Conservation (phyloP, 805 yeast species). For the Wickerhamomyces silvicola region DNA sequence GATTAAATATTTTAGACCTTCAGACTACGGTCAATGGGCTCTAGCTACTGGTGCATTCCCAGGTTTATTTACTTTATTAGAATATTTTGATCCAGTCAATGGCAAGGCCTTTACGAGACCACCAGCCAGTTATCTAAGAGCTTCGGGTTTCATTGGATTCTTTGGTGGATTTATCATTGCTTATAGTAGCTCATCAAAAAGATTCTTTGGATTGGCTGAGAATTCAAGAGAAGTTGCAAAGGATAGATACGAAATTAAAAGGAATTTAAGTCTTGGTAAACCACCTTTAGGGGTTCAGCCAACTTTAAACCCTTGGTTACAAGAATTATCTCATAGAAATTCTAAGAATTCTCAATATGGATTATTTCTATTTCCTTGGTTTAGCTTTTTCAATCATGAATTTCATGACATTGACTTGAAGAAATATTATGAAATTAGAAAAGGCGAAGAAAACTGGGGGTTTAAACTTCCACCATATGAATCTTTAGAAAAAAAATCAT, state of each 20-base stretch:
- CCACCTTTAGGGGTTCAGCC: slow-evolving; percentile 60
- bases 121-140: slow-evolving; percentile 50
- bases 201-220: slow-evolving; percentile 77
- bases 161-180: slow-evolving; percentile 71
- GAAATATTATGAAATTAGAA: slow-evolving; percentile 31
- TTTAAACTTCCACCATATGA: slow-evolving; percentile 18
- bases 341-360: slow-evolving; percentile 62
- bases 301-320: slow-evolving; percentile 58
- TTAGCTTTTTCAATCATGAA: slow-evolving; percentile 74
- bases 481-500: slow-evolving; percentile 13
- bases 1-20: slow-evolving; percentile 60
- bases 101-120: slow-evolving; percentile 43
- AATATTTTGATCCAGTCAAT: slow-evolving; percentile 40
- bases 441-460: slow-evolving; percentile 21
- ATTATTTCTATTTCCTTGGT: slow-evolving; percentile 68
- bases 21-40: slow-evolving; percentile 53
- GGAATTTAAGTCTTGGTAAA: slow-evolving; percentile 54
- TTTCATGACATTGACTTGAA: slow-evolving; percentile 72
- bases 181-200: slow-evolving; percentile 56
- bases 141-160: slow-evolving; percentile 55
- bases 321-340: slow-evolving; percentile 71
- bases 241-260: slow-evolving; percentile 71
- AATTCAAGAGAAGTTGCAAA: slow-evolving; percentile 61
- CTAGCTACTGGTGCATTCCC: slow-evolving; percentile 46
- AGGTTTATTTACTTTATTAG: slow-evolving; percentile 34